These are phyloP conservation scores for Pichia sp. DNA, from an alignment of 1,139 yeast genomes.

Conservation along the genomic window DNA sequence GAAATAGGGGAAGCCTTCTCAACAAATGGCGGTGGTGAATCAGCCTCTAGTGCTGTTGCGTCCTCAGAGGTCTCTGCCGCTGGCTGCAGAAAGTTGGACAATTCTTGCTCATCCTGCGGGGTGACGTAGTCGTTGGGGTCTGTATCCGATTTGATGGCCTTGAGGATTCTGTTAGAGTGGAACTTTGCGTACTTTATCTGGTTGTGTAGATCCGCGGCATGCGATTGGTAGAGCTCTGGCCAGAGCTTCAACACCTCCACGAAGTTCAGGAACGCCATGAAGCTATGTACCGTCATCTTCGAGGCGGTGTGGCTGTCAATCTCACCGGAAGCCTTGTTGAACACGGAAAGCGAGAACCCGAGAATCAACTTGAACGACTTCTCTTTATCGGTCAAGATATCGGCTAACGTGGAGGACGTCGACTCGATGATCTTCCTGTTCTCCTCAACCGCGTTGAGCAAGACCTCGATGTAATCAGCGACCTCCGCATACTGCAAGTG, in stretches of 20 bases:
- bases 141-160: constrained; percentile 40
- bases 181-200: constrained; percentile 53
- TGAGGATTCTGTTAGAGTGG: constrained; percentile 53
- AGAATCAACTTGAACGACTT: constrained; percentile 56
- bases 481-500: constrained; percentile 51
- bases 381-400: constrained; percentile 51
- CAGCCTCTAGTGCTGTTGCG: neutral
- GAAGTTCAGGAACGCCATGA: constrained; percentile 49
- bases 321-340: constrained; percentile 48
- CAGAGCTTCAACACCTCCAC: constrained; percentile 43
- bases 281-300: constrained; percentile 40
- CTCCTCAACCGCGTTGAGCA: constrained; percentile 63
- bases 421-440: constrained; percentile 37
- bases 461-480: constrained; percentile 51
- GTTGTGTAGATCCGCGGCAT: constrained; percentile 30
- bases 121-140: constrained; percentile 49
- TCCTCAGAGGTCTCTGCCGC: neutral
- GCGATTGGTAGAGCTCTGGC: constrained; percentile 31
- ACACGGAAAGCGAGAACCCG: constrained; percentile 57
- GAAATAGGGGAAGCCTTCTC: neutral
- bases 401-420: constrained; percentile 20
- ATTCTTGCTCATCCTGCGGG: constrained; percentile 30
- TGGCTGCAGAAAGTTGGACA: constrained; percentile 5
- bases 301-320: constrained; percentile 37
- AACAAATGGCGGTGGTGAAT: neutral